Evolutionary conservation across 139 green algal species (phyloP).

Genomic region (Chlorella sp.): DNA sequence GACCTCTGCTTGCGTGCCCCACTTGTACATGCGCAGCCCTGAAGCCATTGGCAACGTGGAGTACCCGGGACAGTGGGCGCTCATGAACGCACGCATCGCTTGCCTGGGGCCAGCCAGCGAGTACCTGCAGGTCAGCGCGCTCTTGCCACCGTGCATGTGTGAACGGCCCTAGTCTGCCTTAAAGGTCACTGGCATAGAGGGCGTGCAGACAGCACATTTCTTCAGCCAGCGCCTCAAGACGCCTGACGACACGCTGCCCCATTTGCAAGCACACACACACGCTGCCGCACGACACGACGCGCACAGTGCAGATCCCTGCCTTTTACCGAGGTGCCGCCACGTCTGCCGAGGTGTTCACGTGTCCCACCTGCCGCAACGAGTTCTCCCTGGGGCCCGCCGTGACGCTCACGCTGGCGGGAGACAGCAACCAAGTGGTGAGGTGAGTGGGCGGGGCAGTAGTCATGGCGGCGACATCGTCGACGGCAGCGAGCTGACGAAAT

Average conservation of each 20-base stretch:
- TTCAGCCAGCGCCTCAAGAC: too few species aligned
- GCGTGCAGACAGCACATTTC: too few species aligned
- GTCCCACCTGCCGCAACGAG: constrained; percentile 10
- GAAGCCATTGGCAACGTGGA: neutral
- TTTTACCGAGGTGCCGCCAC: constrained; percentile 1
- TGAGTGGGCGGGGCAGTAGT: too few species aligned
- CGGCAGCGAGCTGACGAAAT: too few species aligned
- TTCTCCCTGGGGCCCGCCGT: constrained; percentile 1
- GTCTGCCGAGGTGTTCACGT: constrained; percentile 9
- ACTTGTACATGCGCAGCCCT: too few species aligned
- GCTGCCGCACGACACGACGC: too few species aligned
- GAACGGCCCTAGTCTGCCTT: too few species aligned
- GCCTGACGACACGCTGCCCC: too few species aligned
- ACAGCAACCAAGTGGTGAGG: neutral
- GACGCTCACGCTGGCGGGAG: constrained; percentile 4
- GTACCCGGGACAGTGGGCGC: constrained; percentile 13
- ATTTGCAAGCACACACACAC: too few species aligned
- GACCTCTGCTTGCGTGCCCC: too few species aligned
- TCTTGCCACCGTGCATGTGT: neutral
- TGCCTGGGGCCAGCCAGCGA: constrained; percentile 21
- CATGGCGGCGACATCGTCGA: too few species aligned
- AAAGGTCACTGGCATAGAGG: too few species aligned
- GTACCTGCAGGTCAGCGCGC: constrained; percentile 22
- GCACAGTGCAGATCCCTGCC: constrained; percentile 22
- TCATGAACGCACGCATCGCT: constrained; percentile 6